Evolutionary conservation across 345 rosid genomes (phyloP), one percentile per base, ranked within the genome.

Genomic region (Eucalyptus camaldulensis): DNA sequence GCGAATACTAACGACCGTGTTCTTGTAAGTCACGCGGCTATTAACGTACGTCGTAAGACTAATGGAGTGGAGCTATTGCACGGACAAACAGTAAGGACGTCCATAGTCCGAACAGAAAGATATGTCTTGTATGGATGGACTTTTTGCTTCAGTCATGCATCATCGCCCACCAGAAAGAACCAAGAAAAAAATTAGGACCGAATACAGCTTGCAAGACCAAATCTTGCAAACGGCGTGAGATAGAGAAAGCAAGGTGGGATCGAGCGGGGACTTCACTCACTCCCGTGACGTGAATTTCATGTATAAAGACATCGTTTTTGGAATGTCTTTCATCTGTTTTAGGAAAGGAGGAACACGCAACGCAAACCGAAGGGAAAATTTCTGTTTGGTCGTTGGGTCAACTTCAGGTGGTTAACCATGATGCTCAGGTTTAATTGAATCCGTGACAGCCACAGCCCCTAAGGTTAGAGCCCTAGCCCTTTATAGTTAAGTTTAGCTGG

Each of bases 331-430:
- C 14, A 21, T 76, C 45, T 24, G 83, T 76, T 37, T 37, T 22
- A 37, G 83, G 27, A 76, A 76, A 76, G 24, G 83, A 76, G 83
- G 27, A 37, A 76, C 45, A 37, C 24, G 47, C 13, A 43, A 87
- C 3, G 60, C 49, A 43, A 27, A n/a, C 19, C 53, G 3, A 25
- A 21, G 16, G 50, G 45, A 76, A 45, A 37, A 40, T 24, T 76
- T 37, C 27, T 27, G 56, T 45, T 56, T 88, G 90, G 89, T 88
- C 90, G 92, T 88, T 49, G 92, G 93, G 95, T 93, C 94, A 93
- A 92, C 94, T 90, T 94, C 95, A 93, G 83, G 45, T 37, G 27
- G 47, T 76, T 76, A 76, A 76, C 27, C 83, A 0, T 21, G 83
- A 33, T 37, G 47, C 83, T 92, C 90, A 88, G 93, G 92, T 91